Evolutionary conservation across 192 early-diverging fungal species (phyloP).

Genomic region (Backusella morwellensis): DNA sequence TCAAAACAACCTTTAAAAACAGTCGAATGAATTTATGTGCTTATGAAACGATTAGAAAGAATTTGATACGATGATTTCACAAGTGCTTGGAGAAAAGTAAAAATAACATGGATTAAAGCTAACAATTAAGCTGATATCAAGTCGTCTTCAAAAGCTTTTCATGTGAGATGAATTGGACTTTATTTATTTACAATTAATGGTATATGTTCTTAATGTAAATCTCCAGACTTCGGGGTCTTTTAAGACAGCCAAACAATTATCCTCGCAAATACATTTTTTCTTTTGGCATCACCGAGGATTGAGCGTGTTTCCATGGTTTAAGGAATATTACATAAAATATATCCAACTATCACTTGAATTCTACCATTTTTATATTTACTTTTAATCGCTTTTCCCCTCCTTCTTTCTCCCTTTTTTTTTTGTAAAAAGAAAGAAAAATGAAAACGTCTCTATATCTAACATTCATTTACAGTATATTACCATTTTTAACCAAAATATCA

Average conservation of each 20-base stretch:
- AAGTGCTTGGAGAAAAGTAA: neutral
- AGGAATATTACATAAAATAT: neutral
- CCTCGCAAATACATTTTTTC: neutral
- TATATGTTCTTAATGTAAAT: neutral
- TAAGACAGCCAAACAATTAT: neutral
- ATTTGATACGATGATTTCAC: neutral
- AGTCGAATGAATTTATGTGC: neutral
- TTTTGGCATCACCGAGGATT: conserved; percentile 1
- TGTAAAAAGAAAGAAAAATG: neutral
- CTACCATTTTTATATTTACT: neutral
- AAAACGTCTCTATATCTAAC: neutral
- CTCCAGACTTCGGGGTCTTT: neutral
- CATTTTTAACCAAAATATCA: neutral
- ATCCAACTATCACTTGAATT: neutral
- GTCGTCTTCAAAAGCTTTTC: neutral
- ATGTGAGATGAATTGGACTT: neutral
- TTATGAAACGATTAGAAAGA: neutral
- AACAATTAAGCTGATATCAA: neutral
- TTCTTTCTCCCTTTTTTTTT: neutral
- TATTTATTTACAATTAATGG: neutral
- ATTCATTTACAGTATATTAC: neutral
- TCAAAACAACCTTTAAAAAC: neutral
- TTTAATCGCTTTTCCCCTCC: neutral
- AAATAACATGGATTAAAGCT: neutral
- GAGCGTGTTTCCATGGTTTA: neutral